phyloP scores from a whole-genome alignment of 1,284 basidiomycete genomes.

The Boletus sp. region DNA sequence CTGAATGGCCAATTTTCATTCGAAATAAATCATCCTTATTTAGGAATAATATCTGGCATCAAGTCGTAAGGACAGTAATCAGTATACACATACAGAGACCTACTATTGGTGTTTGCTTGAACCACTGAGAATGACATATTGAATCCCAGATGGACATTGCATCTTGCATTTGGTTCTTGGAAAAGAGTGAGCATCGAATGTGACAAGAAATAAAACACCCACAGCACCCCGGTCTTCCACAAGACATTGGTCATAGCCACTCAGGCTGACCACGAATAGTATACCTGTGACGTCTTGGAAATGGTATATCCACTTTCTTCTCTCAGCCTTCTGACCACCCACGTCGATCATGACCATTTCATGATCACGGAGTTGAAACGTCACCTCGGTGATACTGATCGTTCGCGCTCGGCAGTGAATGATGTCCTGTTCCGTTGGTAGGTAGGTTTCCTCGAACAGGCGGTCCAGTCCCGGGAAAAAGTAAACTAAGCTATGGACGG shows the following conservation, averaged over 20 bases:
- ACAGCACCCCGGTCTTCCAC: slow-evolving; percentile 93
- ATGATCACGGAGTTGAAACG: slow-evolving; percentile 74
- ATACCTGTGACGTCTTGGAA: slow-evolving; percentile 89
- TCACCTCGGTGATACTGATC: slow-evolving; percentile 93
- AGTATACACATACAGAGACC: not conserved
- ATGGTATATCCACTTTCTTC: slow-evolving; percentile 89
- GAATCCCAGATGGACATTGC: slow-evolving; percentile 96
- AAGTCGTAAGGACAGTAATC: slow-evolving; percentile 15
- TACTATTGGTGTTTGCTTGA: slow-evolving; percentile 88
- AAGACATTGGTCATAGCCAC: slow-evolving; percentile 91
- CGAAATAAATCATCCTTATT: slow-evolving; percentile 92
- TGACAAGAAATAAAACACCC: slow-evolving; percentile 35
- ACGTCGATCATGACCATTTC: slow-evolving; percentile 91
- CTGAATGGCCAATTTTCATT: slow-evolving; percentile 79
- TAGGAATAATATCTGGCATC: slow-evolving; percentile 82
- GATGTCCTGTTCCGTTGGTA: slow-evolving; percentile 83
- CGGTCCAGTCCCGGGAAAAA: slow-evolving; percentile 82
- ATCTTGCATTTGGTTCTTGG: slow-evolving; percentile 94
- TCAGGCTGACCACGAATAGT: slow-evolving; percentile 84
- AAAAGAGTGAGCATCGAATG: slow-evolving; percentile 4
- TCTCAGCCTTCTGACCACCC: slow-evolving; percentile 88
- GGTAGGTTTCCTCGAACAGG: slow-evolving; percentile 74
- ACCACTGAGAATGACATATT: slow-evolving; percentile 93
- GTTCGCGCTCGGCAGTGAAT: slow-evolving; percentile 86
- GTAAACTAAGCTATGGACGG: slow-evolving; percentile 55